Evolutionary conservation across 1,284 basidiomycete species (phyloP), one percentile per base, ranked within the genome.

Genomic region (Microbotryomycetes sp.): DNA sequence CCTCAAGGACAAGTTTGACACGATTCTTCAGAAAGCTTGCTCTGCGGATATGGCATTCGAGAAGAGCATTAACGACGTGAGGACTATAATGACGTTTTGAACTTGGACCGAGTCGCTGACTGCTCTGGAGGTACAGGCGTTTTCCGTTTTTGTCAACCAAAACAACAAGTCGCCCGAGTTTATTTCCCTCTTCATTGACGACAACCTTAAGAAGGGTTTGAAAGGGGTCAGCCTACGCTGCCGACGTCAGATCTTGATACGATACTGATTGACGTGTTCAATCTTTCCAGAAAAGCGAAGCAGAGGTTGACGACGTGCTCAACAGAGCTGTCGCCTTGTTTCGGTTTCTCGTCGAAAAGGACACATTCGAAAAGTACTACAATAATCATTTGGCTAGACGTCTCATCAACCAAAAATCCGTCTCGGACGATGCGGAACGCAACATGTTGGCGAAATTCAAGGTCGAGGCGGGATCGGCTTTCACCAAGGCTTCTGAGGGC

Each of bases 381-480:
- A 98, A 98, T 78, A 82, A 82, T 24, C 96, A 98, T 74, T 84
- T 99, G 21, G 90, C 94, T 11, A 91, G 93, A 73, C 88, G 96
- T 46, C 79, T 99, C 9, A 81, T 98, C 29, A 83, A 85, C 48
- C 85, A 84, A 13, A 85, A 91, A 21, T 94, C 90, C 29, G 86
- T 93, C 2, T 94, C 91, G 1, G 96, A 98, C 73, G 96, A 99
- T 75, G 94, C 96, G 2, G 96, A 99, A 75, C 86, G 90, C 55
- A 91, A 89, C 60, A 97, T 99, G 94, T 83, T 99, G 15, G 88
- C 91, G 54, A 98, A 97, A 78, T 85, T 99, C 73, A 98, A 98
- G 79, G 82, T 97, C 45, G 93, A 98, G 76, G 91, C 89, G 71
- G 96, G 96, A 7, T 89, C 89, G 73, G 91, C 94, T 73, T 99